Conservation (phyloP, 805 yeast species). For the Saturnispora ahearnii region DNA sequence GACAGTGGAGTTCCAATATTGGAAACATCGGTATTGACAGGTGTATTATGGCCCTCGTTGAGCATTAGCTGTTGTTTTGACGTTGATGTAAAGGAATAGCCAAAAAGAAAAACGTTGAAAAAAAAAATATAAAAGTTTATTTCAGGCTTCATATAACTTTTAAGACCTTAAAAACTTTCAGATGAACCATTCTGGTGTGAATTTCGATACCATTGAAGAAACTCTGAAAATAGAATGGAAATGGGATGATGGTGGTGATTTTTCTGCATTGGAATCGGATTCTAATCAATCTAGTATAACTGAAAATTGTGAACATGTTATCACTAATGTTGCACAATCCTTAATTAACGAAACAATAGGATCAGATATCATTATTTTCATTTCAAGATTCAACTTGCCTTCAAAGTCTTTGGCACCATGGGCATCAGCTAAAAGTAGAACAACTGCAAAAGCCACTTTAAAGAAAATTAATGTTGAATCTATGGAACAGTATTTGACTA, state of each 20-base stretch:
- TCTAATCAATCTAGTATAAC: not conserved
- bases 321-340: not conserved
- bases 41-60: conserved; percentile 1
- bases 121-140: not conserved
- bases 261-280: not conserved
- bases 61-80: not conserved
- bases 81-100: not conserved
- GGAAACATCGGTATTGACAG: not conserved
- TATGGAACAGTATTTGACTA: not conserved
- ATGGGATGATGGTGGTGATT: not conserved
- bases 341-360: no score
- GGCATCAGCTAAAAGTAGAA: not conserved
- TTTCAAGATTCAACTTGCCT: not conserved
- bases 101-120: not conserved
- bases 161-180: no score
- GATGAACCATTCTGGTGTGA: not conserved
- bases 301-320: not conserved
- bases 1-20: not conserved
- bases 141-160: no score
- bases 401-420: conserved; percentile 5
- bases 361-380: not conserved
- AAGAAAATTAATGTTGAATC: not conserved
- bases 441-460: not conserved
- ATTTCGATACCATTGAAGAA: not conserved
- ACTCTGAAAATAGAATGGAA: not conserved